Conservation (phyloP, 768 basidiomycete genomes). For the Filobasidium floriforme region DNA sequence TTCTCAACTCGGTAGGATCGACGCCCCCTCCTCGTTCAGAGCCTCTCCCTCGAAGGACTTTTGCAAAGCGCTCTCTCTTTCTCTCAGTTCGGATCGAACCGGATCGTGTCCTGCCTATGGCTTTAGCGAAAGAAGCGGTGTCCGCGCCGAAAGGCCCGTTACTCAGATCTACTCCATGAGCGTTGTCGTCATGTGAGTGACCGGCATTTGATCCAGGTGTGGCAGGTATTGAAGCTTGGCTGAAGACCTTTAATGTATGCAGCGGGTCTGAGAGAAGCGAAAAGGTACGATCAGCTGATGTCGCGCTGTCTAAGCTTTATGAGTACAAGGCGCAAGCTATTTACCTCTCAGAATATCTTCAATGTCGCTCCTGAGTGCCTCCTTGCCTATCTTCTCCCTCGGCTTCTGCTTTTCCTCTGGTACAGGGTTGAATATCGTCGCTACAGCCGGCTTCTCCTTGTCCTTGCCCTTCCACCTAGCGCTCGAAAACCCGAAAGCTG, state of each 20-base stretch:
- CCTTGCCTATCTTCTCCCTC: conserved; percentile 39
- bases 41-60: conserved; percentile 32
- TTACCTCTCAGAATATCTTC: conserved; percentile 71
- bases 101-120: conserved; percentile 28
- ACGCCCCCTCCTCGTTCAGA: conserved; percentile 52
- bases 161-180: conserved; percentile 12
- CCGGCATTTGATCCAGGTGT: conserved; percentile 24
- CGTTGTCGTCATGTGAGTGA: neutral
- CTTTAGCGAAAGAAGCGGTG: neutral
- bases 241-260: neutral
- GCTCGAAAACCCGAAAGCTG: conserved; percentile 17
- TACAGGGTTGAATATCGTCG: neutral
- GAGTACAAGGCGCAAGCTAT: conserved; percentile 14
- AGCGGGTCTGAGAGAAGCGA: neutral
- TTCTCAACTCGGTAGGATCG: conserved; percentile 76
- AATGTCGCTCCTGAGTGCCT: conserved; percentile 59
- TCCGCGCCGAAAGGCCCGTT: conserved; percentile 16
- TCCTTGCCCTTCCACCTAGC: conserved; percentile 25
- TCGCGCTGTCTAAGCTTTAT: no score
- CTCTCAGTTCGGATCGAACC: conserved; percentile 37
- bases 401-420: neutral
- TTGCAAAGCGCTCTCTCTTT: conserved; percentile 38
- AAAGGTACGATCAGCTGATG: no score
- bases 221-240: conserved; percentile 16
- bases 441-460: conserved; percentile 24